Base-by-base conservation (phyloP, 176 grass and related monocot genomes). In the Themeda triandra region DNA sequence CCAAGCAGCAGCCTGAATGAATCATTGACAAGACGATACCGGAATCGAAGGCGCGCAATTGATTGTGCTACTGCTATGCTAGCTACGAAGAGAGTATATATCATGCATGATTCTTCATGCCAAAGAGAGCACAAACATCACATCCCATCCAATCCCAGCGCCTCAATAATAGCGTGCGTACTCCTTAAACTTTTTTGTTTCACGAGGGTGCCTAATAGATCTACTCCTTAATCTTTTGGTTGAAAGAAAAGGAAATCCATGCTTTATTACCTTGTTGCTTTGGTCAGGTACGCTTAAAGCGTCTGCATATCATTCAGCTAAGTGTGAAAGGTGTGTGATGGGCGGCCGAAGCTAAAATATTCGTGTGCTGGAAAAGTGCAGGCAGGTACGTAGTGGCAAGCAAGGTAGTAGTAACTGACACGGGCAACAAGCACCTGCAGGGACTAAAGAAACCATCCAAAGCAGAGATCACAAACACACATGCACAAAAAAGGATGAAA, bases 401-500 rank as follows among this genome's bases (percentile, higher is more conserved):
- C 27, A 13, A 79, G 45, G 31, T 58, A 19, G 2, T 46, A 35
- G 3, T 21, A 59, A n/a, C 86, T 86, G 83, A 71, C 88, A 90
- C 27, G 28, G 66, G 76, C 42, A 15, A 69, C 48, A 46, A 66
- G 32, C 60, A 80, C 63, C 85, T 87, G 68, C 80, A 76, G 75
- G 41, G 59, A 79, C 65, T 86, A 90, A 92, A 88, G 64, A 90
- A 69, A 33, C 10, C n/a, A n/a, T n/a, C n/a, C 8, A 53, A 89
- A 89, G 60, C 66, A 82, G 62, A 65, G 17, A 80, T 25, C 63
- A 87, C 32, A 71, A 63, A 31, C 59, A 64, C 45, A 31, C 71
- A 64, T 82, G 30, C 80, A 69, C 83, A 81, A 54, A 90, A 42
- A 82, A 82, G 71, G 85, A 67, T 63, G 46, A 77, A 73, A 89